These are phyloP conservation scores for Grosmannia clavigera DNA, from an alignment of 2,329 filamentous ascomycete species.

Conservation along the genomic window DNA sequence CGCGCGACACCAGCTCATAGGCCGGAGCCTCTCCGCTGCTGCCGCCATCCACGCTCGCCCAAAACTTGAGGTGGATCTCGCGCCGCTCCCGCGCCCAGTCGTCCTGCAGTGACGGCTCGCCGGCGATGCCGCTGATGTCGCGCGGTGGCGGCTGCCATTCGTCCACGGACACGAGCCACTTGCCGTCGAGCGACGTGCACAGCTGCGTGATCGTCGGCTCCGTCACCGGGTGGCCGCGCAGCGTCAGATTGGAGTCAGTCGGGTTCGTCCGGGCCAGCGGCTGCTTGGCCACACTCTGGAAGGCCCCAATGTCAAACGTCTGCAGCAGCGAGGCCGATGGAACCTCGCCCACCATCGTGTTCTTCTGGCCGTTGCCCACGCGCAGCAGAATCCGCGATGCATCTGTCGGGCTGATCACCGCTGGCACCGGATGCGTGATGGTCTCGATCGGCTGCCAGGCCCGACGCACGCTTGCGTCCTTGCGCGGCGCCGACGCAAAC, in stretches of 20 bases:
- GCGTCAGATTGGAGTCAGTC: slow-evolving; percentile 66
- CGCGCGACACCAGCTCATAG: slow-evolving; percentile 69
- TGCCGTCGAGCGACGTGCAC: slow-evolving; percentile 65
- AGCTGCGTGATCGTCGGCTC: slow-evolving; percentile 70
- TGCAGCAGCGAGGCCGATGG: slow-evolving; percentile 55
- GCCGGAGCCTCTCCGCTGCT: slow-evolving; percentile 20
- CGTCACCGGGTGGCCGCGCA: slow-evolving; percentile 55
- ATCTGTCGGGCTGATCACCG: slow-evolving; percentile 48
- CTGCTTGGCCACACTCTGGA: slow-evolving; percentile 72
- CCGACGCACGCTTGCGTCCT: slow-evolving; percentile 40
- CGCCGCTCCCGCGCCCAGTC: slow-evolving; percentile 39
- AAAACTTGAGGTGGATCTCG: slow-evolving; percentile 85
- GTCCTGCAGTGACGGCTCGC: slow-evolving; percentile 21
- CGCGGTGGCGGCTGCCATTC: slow-evolving; percentile 68
- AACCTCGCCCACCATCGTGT: slow-evolving; percentile 35
- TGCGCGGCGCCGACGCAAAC: slow-evolving; percentile 34
- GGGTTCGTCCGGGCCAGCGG: slow-evolving; percentile 79
- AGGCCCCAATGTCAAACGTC: slow-evolving; percentile 71
- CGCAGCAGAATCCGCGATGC: slow-evolving; percentile 55
- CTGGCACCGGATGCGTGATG: slow-evolving; percentile 40
- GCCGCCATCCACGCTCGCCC: slow-evolving; percentile 44
- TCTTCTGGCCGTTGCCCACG: slow-evolving; percentile 49
- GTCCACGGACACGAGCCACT: slow-evolving; percentile 85
- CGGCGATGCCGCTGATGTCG: slow-evolving; percentile 50
- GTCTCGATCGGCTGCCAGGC: slow-evolving; percentile 32